Percentiles rank a stretch among this genome's conserved stretches.
These are phyloP conservation scores for Leccinum disarticulatum DNA, from an alignment of 768 basidiomycete species.

Conservation along the genomic window DNA sequence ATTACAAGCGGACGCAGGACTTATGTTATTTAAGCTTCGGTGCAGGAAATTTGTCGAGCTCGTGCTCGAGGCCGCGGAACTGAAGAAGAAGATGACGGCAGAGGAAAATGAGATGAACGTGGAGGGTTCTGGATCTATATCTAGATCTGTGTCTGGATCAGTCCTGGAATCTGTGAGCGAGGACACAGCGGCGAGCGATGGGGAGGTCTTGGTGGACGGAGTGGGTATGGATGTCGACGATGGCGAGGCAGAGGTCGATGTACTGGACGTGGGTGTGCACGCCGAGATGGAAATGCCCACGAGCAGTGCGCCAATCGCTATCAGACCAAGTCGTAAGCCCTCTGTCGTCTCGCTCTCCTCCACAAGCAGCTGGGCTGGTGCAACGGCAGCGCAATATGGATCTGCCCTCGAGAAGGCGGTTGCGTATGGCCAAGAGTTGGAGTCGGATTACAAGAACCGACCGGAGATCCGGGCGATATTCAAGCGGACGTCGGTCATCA, in stretches of 20 bases:
- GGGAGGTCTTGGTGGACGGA: conserved; percentile 42
- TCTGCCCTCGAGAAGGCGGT: conserved; percentile 64
- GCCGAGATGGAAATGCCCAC: conserved; percentile 13
- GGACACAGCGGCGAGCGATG: conserved; percentile 37
- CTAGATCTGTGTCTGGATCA: conserved; percentile 27
- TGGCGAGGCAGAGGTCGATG: conserved; percentile 34
- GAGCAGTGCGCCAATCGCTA: conserved; percentile 29
- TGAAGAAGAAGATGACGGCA: conserved; percentile 60
- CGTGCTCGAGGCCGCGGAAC: conserved; percentile 65
- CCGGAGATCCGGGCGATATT: conserved; percentile 65
- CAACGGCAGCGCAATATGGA: conserved; percentile 46
- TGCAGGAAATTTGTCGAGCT: conserved; percentile 88
- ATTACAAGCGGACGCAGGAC: conserved; percentile 62
- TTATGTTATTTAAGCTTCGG: conserved; percentile 78
- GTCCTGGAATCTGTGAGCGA: conserved; percentile 32
- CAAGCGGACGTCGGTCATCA: conserved; percentile 73
- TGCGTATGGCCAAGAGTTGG: conserved; percentile 69
- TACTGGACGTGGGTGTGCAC: conserved; percentile 10
- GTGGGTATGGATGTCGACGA: conserved; percentile 61
- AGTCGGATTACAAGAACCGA: conserved; percentile 65
- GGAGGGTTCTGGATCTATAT: conserved; percentile 26
- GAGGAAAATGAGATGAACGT: conserved; percentile 36
- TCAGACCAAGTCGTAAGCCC: conserved; percentile 31
- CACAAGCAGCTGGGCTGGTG: conserved; percentile 23
- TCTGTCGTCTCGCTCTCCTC: conserved; percentile 30